Base-by-base conservation (phyloP, 1,139 yeast species). In the Pichia sp. region DNA sequence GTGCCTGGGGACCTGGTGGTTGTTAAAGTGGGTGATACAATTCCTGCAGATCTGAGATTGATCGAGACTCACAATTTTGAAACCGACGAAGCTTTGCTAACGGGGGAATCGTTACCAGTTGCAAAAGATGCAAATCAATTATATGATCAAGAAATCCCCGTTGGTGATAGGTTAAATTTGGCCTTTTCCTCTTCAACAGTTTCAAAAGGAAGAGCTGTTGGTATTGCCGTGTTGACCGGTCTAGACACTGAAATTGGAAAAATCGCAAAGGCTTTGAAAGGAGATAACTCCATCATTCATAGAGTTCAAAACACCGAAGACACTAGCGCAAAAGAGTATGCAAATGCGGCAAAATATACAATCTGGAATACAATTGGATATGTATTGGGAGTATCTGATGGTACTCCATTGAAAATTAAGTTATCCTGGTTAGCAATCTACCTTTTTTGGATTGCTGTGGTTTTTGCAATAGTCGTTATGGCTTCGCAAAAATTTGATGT, bases 41-140 rank as follows among this genome's bases (percentile, higher is more conserved):
- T 84, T 40, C 94, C 94, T 23, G 92, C 92, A 4, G 94, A 84
- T 60, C 60, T 82, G 48, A 69, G 94, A 51, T 67, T 84, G 41
- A 54, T 79, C 42, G 80, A 75, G 38, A 59, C 75, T 42, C 72
- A 76, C 67, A 84, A 84, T 61, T 77, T 84, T 52, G 94, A 84
- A 61, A 77, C 88, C 8, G 94, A 84, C 58, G 94, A 84, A 61
- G 90, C 94, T 7, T 67, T 84, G 44, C 71, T 84, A 47, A 84
- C 92, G 3, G 95, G 94, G 48, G 95, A 85, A 62, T 82, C 92
- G 1, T 66, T 84, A 44, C 92, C 95, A 0, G 78, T 84, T n/a
- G 64, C 71, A 32, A 85, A 85, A 60, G 69, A 72, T 47, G 73
- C 70, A 37, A 57, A 62, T 0, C 64, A 61, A 6, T 61, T 71